Evolutionary conservation across 73 alveolate species (phyloP).

Genomic region (Tetrahymena elliotti): DNA sequence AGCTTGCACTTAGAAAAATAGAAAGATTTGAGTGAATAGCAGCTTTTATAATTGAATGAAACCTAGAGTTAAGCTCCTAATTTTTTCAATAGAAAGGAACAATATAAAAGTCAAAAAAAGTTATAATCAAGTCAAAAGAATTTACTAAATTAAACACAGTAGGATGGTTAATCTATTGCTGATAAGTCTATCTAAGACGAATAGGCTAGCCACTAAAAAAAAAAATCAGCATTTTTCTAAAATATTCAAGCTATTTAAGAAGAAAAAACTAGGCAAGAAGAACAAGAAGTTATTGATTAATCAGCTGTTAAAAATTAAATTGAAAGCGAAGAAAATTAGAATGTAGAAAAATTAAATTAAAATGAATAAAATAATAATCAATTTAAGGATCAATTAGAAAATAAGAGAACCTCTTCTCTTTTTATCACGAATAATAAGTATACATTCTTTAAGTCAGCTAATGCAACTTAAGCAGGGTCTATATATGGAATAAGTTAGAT

Average conservation of each 20-base stretch:
- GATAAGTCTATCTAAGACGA: background rate
- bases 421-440: background rate
- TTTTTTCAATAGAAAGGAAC: background rate
- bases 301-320: background rate
- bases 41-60: background rate
- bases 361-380: background rate
- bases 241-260: background rate
- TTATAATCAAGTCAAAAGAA: background rate
- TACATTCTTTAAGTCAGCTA: background rate
- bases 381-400: background rate
- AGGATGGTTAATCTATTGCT: background rate
- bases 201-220: background rate
- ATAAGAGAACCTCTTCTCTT: background rate
- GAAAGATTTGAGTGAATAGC: background rate
- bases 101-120: background rate
- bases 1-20: background rate
- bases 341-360: background rate
- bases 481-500: background rate
- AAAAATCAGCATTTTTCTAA: background rate
- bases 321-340: background rate
- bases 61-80: background rate
- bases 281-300: background rate
- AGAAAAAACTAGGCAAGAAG: background rate
- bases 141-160: background rate
- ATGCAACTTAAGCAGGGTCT: background rate